Evolutionary conservation across 768 basidiomycete genomes (phyloP), one percentile per base, ranked within the genome.

Genomic region (Tulasnella sp.): DNA sequence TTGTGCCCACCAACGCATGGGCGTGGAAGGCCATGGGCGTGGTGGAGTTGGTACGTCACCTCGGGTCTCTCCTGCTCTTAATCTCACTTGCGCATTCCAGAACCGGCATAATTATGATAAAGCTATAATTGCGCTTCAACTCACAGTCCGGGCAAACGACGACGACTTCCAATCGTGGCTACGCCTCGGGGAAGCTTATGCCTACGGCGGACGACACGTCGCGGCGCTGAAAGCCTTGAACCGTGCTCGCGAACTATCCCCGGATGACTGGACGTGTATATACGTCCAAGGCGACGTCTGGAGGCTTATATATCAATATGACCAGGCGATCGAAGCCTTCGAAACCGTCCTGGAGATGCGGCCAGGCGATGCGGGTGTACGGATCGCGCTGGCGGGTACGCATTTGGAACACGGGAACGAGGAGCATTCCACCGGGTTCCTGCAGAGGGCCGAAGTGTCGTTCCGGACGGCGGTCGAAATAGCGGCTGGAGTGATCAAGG

Each of bases 21-120:
- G 96, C 96, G 2, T 99, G 94, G 93, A 97, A 96, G 69, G 93
- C 92, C 19, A 70, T 90, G 34, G 96, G 91, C 1, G 80, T 89
- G 0, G 92, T 92, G 1, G 91, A 93, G 67, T 71, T 93, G 70
- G 94, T 92, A 64, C 68, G 84, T 71, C 17, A 9, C 9, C 17
- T 8, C 14, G 23, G 6, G 32, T 15, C 49, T 34, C n/a, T 27
- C 8, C 25, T 15, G 19, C 21, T 15, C 36, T n/a, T 11, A 8
- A 34, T 41, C 21, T 29, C 8, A 11, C 19, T 39, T 27, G 31
- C n/a, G 21, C 27, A 31, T 52, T 63, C 14, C 61, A 91, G 88
- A 79, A 74, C 57, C 78, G 79, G 23, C 73, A 73, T 49, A 82
- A 88, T 61, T 90, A 84, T 64, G 63, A 75, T 4, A 73, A 77